These are phyloP conservation scores for Polyporus arcularius DNA, from an alignment of 768 basidiomycete species.

Conservation along the genomic window DNA sequence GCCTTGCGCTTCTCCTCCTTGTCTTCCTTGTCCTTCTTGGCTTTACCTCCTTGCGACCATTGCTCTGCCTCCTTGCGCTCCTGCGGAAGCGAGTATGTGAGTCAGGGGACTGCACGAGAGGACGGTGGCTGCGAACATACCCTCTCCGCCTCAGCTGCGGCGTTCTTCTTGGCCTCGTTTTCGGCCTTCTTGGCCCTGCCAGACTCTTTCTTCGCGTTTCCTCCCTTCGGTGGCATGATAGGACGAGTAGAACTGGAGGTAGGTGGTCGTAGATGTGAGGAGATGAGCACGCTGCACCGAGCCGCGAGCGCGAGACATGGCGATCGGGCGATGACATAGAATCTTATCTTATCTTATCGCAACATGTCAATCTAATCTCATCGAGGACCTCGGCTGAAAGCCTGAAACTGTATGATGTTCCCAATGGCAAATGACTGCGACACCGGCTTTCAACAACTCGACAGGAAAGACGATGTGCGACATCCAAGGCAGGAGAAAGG, in stretches of 20 bases:
- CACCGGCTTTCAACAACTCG: background rate
- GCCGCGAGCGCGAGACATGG: background rate
- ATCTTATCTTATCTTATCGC: slow-evolving; percentile 10
- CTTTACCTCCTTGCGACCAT: slow-evolving; percentile 71
- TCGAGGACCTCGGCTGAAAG: too few relatives aligned
- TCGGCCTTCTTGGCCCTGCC: slow-evolving; percentile 91
- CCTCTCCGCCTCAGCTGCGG: slow-evolving; percentile 58
- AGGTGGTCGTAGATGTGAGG: background rate
- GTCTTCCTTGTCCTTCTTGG: slow-evolving; percentile 67
- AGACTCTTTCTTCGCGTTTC: slow-evolving; percentile 90
- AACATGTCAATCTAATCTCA: background rate
- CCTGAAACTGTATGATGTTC: too few relatives aligned
- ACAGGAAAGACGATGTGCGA: background rate
- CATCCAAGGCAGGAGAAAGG: too few relatives aligned
- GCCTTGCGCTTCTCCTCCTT: slow-evolving; percentile 81
- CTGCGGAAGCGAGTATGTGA: slow-evolving; percentile 35
- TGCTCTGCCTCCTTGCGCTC: slow-evolving; percentile 69
- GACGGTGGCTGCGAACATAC: slow-evolving; percentile 36
- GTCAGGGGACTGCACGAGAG: background rate
- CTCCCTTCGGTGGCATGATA: slow-evolving; percentile 84
- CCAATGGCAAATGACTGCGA: too few relatives aligned
- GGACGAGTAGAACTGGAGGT: background rate
- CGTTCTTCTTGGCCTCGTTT: slow-evolving; percentile 82
- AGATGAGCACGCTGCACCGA: background rate
- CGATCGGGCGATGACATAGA: slow-evolving; percentile 1